Conservation (phyloP, 805 yeast genomes). For the Metschnikowia similis region DNA sequence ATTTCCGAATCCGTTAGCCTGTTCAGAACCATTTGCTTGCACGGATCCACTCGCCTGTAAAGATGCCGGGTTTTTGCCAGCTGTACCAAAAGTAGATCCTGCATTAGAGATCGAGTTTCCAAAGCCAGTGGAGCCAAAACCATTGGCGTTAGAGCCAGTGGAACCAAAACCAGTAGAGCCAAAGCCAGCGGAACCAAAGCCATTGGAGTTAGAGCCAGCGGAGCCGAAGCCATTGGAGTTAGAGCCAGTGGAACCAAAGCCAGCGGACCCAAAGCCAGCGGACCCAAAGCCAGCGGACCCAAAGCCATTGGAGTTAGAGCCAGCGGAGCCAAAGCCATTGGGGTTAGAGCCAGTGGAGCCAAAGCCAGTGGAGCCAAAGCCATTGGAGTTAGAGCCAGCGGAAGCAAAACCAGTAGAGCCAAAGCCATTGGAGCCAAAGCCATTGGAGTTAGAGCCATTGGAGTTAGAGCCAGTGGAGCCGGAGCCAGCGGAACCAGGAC, state of each 20-base stretch:
- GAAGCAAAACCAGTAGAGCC: too few species aligned
- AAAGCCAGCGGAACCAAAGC: background rate
- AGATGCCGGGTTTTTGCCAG: background rate
- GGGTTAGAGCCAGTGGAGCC: background rate
- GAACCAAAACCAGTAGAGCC: background rate
- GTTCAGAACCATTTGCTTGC: background rate
- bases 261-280: slow-evolving; percentile 1
- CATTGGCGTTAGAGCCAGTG: background rate
- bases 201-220: too few species aligned
- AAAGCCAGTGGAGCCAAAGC: background rate
- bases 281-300: slow-evolving; percentile 2
- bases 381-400: too few species aligned
- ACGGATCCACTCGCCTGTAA: background rate
- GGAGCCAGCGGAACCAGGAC: too few species aligned
- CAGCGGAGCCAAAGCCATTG: background rate
- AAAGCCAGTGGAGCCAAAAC: background rate
- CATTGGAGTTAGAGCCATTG: too few species aligned
- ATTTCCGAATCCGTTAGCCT: slow-evolving; percentile 4
- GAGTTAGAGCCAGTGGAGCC: too few species aligned
- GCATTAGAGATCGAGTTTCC: background rate
- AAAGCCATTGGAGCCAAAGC: too few species aligned
- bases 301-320: background rate
- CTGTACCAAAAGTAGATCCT: background rate
- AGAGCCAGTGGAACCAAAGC: background rate
- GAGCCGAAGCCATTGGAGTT: too few species aligned